Evolutionary conservation across 305 asterid species (phyloP).

Genomic region (Fraxinus dipetala): DNA sequence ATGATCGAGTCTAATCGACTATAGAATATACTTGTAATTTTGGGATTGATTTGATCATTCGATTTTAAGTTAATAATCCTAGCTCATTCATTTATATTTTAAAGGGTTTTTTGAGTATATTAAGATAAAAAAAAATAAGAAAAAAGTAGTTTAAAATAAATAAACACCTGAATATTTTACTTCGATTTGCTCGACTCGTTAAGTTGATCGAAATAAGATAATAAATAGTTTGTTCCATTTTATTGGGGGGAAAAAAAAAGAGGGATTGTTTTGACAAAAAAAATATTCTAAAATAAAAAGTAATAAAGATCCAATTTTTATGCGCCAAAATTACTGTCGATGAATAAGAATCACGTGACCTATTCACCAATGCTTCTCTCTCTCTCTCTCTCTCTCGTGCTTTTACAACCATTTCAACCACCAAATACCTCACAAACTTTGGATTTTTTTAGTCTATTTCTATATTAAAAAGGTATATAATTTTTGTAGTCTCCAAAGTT

Average conservation of each 20-base stretch:
- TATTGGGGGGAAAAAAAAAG: too few species aligned
- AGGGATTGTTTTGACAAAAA: background rate
- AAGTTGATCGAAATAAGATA: background rate
- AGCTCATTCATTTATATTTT: background rate
- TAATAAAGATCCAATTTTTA: slow-evolving; percentile 14
- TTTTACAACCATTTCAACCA: slow-evolving; percentile 39
- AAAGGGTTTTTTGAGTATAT: background rate
- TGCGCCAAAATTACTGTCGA: slow-evolving; percentile 10
- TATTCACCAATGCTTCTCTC: slow-evolving; percentile 25
- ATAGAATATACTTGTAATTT: background rate
- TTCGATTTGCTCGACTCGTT: background rate
- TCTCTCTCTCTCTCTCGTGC: slow-evolving; percentile 22
- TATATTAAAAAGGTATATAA: slow-evolving; percentile 3
- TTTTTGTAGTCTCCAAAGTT: slow-evolving; percentile 6
- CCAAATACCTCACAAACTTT: slow-evolving; percentile 21
- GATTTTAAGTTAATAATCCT: background rate
- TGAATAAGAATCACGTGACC: slow-evolving; percentile 60
- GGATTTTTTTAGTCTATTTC: slow-evolving; percentile 7
- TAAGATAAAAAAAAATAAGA: background rate
- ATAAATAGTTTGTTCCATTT: background rate
- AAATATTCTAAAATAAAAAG: background rate
- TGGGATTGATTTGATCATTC: background rate
- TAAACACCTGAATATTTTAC: background rate
- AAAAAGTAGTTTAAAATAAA: background rate
- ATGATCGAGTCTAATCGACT: background rate